These are phyloP conservation scores for Saccharomycopsis hybrid DNA, from an alignment of 1,139 yeast genomes.

Conservation along the genomic window DNA sequence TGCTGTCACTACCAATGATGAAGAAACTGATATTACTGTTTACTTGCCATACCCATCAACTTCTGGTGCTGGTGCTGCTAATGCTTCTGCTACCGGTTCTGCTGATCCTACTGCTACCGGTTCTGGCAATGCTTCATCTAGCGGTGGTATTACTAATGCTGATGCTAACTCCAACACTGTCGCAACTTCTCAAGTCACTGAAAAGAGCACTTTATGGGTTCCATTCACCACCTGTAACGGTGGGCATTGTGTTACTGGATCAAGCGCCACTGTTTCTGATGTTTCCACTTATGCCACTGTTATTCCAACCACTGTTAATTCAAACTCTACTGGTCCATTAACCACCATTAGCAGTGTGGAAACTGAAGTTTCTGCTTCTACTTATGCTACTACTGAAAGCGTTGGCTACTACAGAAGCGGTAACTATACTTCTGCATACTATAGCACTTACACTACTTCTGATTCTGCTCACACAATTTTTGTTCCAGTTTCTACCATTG, in stretches of 20 bases:
- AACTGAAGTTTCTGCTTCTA: constrained; percentile 9
- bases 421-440: constrained; percentile 8
- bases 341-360: constrained; percentile 7
- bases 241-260: constrained; percentile 17
- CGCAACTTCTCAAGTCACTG: constrained; percentile 6
- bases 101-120: constrained; percentile 1
- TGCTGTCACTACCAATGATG: constrained; percentile 14
- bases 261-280: constrained; percentile 10
- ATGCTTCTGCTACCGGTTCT: not conserved
- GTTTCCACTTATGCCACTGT: constrained; percentile 16
- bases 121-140: constrained; percentile 1
- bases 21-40: constrained; percentile 18
- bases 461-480: constrained; percentile 2
- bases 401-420: constrained; percentile 11
- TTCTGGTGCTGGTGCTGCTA: not conserved
- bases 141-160: not conserved
- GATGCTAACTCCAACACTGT: not conserved
- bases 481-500: constrained; percentile 15
- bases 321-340: not conserved
- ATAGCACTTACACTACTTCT: constrained; percentile 10
- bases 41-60: constrained; percentile 18
- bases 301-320: constrained; percentile 3
- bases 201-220: constrained; percentile 10
- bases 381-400: constrained; percentile 10
- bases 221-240: constrained; percentile 12